A percentile compares a stretch with the other conserved stretches of the same genome.
Conservation (phyloP, 2,329 filamentous ascomycete species). For the Scedosporium boydii region DNA sequence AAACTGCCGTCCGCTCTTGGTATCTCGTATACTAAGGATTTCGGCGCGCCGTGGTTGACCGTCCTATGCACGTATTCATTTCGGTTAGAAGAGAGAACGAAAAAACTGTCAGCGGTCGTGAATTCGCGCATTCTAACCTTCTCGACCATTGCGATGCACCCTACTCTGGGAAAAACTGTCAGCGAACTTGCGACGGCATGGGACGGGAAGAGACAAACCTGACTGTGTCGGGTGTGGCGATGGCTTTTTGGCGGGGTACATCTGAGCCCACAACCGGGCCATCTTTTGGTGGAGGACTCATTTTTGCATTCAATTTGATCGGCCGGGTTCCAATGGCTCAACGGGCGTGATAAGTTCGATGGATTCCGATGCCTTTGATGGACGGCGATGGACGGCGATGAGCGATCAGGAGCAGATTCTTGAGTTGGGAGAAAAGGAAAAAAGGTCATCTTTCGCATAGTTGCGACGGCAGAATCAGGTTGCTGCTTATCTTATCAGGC, state of each 20-base stretch:
- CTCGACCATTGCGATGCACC: slow-evolving; percentile 51
- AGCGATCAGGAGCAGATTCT: not conserved
- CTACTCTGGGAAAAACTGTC: slow-evolving; percentile 24
- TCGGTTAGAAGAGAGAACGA: no score
- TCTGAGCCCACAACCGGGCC: slow-evolving; percentile 46
- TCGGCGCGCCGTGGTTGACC: slow-evolving; percentile 85
- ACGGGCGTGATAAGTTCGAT: no score
- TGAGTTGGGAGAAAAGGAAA: not conserved
- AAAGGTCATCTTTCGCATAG: not conserved
- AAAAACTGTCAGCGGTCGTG: no score
- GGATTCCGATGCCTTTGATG: not conserved
- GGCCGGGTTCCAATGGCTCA: no score
- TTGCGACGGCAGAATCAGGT: not conserved
- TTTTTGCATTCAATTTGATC: slow-evolving; percentile 5
- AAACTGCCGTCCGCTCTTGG: slow-evolving; percentile 79
- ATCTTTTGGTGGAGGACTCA: slow-evolving; percentile 14
- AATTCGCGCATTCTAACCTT: slow-evolving; percentile 22
- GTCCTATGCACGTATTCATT: slow-evolving; percentile 34
- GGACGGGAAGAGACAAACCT: slow-evolving; percentile 40
- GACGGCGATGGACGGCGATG: not conserved
- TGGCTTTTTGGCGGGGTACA: slow-evolving; percentile 59
- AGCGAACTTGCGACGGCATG: not conserved
- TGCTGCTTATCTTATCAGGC: slow-evolving; percentile 5
- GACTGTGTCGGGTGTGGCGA: slow-evolving; percentile 76
- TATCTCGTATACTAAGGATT: slow-evolving; percentile 87